Base-by-base conservation (phyloP, 345 rosid species). In the Trapa bicornis region DNA sequence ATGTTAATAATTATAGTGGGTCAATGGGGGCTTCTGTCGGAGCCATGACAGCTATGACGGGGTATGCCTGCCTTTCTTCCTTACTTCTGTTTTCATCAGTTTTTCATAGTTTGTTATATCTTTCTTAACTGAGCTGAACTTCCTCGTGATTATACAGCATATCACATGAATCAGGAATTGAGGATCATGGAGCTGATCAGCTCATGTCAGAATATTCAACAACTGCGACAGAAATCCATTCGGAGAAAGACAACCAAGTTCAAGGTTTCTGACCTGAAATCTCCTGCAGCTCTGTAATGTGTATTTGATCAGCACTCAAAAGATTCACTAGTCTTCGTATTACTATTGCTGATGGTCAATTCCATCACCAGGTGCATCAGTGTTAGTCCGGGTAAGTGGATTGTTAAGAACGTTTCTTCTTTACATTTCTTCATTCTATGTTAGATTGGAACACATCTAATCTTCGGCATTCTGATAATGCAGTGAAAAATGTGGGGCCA, bases 1-100 rank as follows among this genome's bases (percentile, higher is more conserved):
- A 78, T 70, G 64, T 70, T 53, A 37, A 22, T 43, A 64, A 70
- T 56, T 70, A 85, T 66, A 78, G 78, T 77, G 79, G 79, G 56
- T 84, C 83, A 72, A 70, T 47, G 29, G 75, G 67, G 57, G 47
- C 69, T 65, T 69, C 78, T 15, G 35, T 41, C 2, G 75, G 75
- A 65, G 72, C 75, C 70, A 73, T 68, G 29, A 22, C 29, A 22
- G 29, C 29, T 22, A 22, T 22, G 74, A 68, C 80, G 69, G 74
- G 73, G 91, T 84, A 82, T 33, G 65, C 17, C 36, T 39, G 3
- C 17, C 66, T 50, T 68, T 12, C 36, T 52, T 33, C 36, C 29
- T 45, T 45, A 13, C 11, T 11, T 11, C 48, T 45, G 43, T 35
- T 36, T 60, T 9, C 54, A 16, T 67, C 57, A 37, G 37, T 37